Conservation (phyloP, 73 alveolate genomes). For the Paramecium caudatum region DNA sequence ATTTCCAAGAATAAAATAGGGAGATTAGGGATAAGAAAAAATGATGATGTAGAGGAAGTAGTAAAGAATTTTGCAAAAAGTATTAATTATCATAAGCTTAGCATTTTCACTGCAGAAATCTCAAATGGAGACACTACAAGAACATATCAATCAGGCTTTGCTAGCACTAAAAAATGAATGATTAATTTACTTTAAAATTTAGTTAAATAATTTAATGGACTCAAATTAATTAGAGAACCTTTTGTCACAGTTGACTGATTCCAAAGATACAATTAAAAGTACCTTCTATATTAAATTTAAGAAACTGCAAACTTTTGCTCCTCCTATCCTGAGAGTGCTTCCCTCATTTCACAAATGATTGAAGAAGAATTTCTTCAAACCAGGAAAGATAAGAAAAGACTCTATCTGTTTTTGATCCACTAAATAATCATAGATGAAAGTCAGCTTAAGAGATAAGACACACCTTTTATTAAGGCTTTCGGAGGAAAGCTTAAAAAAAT, state of each 20-base stretch:
- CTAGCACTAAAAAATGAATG: not conserved
- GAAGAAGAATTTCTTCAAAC: slow-evolving; percentile 20
- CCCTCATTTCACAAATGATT: not conserved
- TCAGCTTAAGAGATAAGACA: not conserved
- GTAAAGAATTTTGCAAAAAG: slow-evolving; percentile 72
- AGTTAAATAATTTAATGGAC: slow-evolving; percentile 62
- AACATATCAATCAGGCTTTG: not conserved
- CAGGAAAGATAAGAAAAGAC: slow-evolving; percentile 36
- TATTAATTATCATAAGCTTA: not conserved
- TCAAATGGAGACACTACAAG: not conserved
- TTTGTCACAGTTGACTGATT: not conserved
- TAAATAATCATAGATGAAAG: slow-evolving; percentile 46
- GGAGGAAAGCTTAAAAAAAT: slow-evolving; percentile 28
- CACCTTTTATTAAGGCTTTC: slow-evolving; percentile 10
- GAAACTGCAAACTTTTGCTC: slow-evolving; percentile 68
- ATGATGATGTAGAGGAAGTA: slow-evolving; percentile 56
- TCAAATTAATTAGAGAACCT: slow-evolving; percentile 36
- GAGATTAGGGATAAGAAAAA: slow-evolving; percentile 55
- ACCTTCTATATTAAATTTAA: not conserved
- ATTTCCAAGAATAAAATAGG: slow-evolving; percentile 67
- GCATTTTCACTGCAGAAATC: slow-evolving; percentile 4
- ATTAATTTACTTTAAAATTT: slow-evolving; percentile 33
- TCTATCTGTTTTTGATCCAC: slow-evolving; percentile 42
- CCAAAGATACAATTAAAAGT: slow-evolving; percentile 44
- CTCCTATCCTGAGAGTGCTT: slow-evolving; percentile 57